A percentile compares a stretch with the other conserved stretches of the same genome.
phyloP scores from a whole-genome alignment of 1,139 yeast species.

The Magnusiomyces tetraspermus region DNA sequence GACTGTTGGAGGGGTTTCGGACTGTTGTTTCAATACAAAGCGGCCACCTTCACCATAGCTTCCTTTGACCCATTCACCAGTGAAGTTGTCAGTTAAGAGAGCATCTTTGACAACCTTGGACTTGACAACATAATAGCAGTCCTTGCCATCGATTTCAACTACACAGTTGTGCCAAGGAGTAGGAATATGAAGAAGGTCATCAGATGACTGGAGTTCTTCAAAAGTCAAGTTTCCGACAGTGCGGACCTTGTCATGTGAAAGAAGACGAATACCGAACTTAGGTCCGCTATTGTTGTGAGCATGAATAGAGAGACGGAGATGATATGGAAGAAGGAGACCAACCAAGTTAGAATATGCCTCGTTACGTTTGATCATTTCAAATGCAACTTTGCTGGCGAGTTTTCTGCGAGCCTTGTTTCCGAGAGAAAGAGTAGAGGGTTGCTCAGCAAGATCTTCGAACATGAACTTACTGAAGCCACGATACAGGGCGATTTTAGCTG shows the following conservation, averaged over 20 bases:
- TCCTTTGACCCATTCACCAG: constrained; percentile 12
- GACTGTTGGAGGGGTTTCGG: background rate
- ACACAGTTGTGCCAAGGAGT: constrained; percentile 16
- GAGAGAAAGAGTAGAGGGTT: constrained; percentile 7
- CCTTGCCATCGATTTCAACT: constrained; percentile 8
- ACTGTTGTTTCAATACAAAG: background rate
- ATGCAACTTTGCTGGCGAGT: constrained; percentile 15
- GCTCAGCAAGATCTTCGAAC: constrained; percentile 14
- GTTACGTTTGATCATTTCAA: constrained; percentile 16
- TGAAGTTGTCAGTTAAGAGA: constrained; percentile 6
- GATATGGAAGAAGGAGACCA: constrained; percentile 14
- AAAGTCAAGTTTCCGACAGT: constrained; percentile 10
- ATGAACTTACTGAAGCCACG: constrained; percentile 15
- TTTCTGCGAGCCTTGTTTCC: constrained; percentile 12
- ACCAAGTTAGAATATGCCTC: constrained; percentile 16
- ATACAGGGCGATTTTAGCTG: constrained; percentile 15
- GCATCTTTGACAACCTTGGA: constrained; percentile 13
- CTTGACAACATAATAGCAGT: constrained; percentile 12
- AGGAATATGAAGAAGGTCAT: constrained; percentile 15
- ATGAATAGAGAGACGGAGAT: constrained; percentile 14
- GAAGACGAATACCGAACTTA: constrained; percentile 13
- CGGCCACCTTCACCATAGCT: constrained; percentile 12
- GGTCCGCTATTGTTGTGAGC: constrained; percentile 16
- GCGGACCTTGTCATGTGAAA: constrained; percentile 11
- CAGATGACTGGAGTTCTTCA: constrained; percentile 12